Base-by-base conservation (phyloP, 495 filamentous ascomycete species). In the Paragyromitra xinjiangensis region DNA sequence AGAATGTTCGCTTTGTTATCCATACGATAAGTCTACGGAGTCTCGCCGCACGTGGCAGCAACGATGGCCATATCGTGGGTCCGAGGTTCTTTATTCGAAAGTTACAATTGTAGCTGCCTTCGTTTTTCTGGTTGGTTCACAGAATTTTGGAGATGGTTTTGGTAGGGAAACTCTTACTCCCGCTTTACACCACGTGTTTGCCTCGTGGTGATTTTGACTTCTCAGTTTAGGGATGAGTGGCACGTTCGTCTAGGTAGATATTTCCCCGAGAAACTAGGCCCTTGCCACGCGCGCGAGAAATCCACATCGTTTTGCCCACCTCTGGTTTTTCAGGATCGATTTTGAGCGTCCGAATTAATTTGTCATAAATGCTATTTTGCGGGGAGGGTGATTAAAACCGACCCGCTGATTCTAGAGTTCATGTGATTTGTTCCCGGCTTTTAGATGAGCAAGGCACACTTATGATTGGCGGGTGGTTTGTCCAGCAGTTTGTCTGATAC, bases 161-260 rank as follows among this genome's bases (percentile, higher is more conserved):
- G 59, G 67, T 26, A 59, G 73, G 73, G 58, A 42, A 59, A 34
- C 11, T 58, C 39, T 64, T 62, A 11, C 63, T 71, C 40, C 66
- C 59, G 68, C 59, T 63, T 68, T 65, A 44, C 61, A 73, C 71
- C 73, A 70, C 73, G 73, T 77, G 73, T 71, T 65, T 77, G 24
- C 51, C 73, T 72, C 73, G 73, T 77, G 73, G 73, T 40, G 48
- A 51, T 24, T 71, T 71, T 53, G 34, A 59, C n/a, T 69, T 69
- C 29, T 34, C 45, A 37, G 45, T 42, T 45, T 42, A 16, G 72
- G 55, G 68, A 73, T 77, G 73, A 77, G 68, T 62, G 48, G 37
- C 26, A 72, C 12, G 48, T 51, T 48, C 8, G 2, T 34, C 29
- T 34, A 53, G 29, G 64, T 74, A 44, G 56, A 6, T 26, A 37